Base-by-base conservation (phyloP, 1,284 basidiomycete genomes). In the Moesziomyces globuligerus region DNA sequence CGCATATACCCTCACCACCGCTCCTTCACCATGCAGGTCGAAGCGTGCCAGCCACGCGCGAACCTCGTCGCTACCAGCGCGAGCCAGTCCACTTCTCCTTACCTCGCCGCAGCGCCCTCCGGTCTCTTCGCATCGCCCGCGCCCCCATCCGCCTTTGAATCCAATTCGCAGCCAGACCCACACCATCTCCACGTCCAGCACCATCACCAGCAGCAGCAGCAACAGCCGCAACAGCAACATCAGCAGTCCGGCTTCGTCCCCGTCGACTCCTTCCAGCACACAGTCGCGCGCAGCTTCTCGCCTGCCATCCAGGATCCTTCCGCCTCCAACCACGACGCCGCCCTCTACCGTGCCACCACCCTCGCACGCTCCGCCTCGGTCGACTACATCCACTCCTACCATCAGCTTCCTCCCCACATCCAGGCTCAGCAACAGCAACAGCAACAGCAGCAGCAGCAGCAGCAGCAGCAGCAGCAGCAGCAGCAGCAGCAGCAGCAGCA, bases 331-430 rank as follows among this genome's bases (percentile, higher is more conserved):
- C 54, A 61, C 39, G 51, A 60, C 41, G 50, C 42, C 48, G 40
- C 51, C 17, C 13, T 32, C 17, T 72, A 47, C 42, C 62, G 68
- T 34, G 44, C 59, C 3, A 44, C 57, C n/a, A 40, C 51, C 36
- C 40, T 58, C 26, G 49, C 68, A 37, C 60, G 61, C 28, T 28
- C 48, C 5, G 50, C 51, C 7, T 46, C 39, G 8, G 46, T 61
- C 48, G 52, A 70, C 38, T 70, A 56, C 56, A 49, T n/a, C 51
- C 43, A 55, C 25, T 41, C 60, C 10, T 64, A 62, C 40, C 54
- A 56, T n/a, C 50, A 58, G 44, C 44, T 59, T 38, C 60, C 52
- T 32, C 29, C 49, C 8, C 66, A 67, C 20, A 37, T 45, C 20
- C 50, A 49, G 9, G 36, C 48, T 3, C 62, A 66, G 13, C 65